Conservation (phyloP, 2,329 filamentous ascomycete species). For the Dothistroma septosporum region DNA sequence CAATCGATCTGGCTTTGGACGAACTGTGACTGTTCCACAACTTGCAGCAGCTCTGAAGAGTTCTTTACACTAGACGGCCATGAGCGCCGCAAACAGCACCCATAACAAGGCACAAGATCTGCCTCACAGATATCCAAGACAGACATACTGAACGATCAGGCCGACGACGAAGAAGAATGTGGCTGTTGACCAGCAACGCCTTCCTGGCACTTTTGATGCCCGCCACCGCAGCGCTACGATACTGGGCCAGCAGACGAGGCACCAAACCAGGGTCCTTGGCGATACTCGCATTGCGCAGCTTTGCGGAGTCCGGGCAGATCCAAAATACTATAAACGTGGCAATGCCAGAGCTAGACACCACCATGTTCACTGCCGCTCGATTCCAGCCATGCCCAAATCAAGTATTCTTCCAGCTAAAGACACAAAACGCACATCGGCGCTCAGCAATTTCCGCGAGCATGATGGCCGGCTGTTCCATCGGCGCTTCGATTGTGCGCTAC, state of each 20-base stretch:
- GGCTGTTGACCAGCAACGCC: constrained; percentile 24
- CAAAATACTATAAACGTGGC: constrained; percentile 24
- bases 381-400: constrained; percentile 27
- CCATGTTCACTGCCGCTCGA: constrained; percentile 31
- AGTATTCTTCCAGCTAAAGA: constrained; percentile 21
- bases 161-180: constrained; percentile 25
- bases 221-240: constrained; percentile 25
- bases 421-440: constrained; percentile 23
- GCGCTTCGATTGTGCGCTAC: constrained; percentile 19
- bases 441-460: constrained; percentile 24
- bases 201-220: constrained; percentile 25
- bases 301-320: constrained; percentile 27
- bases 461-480: constrained; percentile 27
- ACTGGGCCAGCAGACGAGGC: constrained; percentile 13
- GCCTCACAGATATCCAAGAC: constrained; percentile 2
- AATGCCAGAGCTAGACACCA: constrained; percentile 31
- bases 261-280: constrained; percentile 18
- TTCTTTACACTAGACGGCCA: not conserved
- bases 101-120: not conserved
- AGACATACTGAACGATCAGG: constrained; percentile 19
- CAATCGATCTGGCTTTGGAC: constrained; percentile 30
- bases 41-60: constrained; percentile 17
- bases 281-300: constrained; percentile 21
- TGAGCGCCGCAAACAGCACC: not conserved
- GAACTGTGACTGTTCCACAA: constrained; percentile 19